Evolutionary conservation across 305 asterid species (phyloP), one percentile per base, ranked within the genome.

Genomic region (Ilex paraguariensis): DNA sequence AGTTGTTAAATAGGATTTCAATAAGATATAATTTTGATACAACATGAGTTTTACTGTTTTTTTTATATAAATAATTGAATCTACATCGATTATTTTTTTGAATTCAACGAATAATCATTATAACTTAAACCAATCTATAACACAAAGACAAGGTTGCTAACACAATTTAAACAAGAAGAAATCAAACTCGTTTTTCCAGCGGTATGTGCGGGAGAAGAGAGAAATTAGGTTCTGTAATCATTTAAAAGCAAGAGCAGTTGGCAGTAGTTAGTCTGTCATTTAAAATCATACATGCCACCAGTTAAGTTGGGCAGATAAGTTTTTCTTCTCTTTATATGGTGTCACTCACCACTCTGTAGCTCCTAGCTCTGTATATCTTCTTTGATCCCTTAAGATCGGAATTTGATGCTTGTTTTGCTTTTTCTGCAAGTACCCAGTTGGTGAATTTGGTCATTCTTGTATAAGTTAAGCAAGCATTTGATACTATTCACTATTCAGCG

Each of bases 221-320:
- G 28, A 70, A 82, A 82, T 81, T 84, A 79, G 90, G 86, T 79
- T 70, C 33, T 79, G 77, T 76, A 82, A 86, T 84, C 77, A 84
- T 81, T 84, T 82, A 84, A 82, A 86, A 79, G 85, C 75, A 69
- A 78, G 81, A 75, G 90, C 85, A 82, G 95, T 82, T 84, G 91
- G 85, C 84, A 80, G 85, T 85, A 59, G 87, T 80, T 77, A 77
- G 80, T 66, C 68, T 77, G 77, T 82, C 82, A 82, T 82, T 77
- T 70, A 57, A 77, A 70, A 73, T 84, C 77, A 75, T 77, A 21
- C 28, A 84, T 75, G 79, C 73, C 77, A 69, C 75, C 77, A 75
- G 71, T 61, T 73, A 67, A 79, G 82, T 85, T 77, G 84, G 81
- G 82, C 80, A 74, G 83, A 78, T 88, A 71, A 82, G 75, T 66